phyloP scores from a whole-genome alignment of 805 yeast species.

The Teunomyces kruisii region DNA sequence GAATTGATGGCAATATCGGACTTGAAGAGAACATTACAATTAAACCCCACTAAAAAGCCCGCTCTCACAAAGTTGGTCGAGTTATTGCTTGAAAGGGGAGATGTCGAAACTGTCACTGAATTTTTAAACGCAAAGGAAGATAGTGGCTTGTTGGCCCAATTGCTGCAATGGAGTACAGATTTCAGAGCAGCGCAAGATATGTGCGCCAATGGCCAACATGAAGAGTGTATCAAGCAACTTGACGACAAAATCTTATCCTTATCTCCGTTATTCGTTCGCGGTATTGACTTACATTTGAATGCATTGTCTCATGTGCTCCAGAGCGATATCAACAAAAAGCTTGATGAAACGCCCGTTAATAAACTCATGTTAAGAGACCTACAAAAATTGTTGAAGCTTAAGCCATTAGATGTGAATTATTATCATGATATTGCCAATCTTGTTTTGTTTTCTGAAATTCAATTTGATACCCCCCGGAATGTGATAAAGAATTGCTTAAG shows the following conservation, averaged over 20 bases:
- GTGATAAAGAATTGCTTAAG: conserved; percentile 68
- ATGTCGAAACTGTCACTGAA: conserved; percentile 31
- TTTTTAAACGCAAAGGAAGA: conserved; percentile 12
- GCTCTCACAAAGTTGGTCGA: conserved; percentile 53
- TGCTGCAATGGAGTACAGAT: neutral
- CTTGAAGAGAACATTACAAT: conserved; percentile 47
- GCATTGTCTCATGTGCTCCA: conserved; percentile 12
- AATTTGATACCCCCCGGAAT: conserved; percentile 51
- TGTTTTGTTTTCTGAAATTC: conserved; percentile 49
- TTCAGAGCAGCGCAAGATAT: conserved; percentile 9
- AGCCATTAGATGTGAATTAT: conserved; percentile 20
- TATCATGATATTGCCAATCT: conserved; percentile 29
- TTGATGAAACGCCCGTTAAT: conserved; percentile 7
- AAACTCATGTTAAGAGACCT: conserved; percentile 24
- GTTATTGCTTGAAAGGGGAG: conserved; percentile 53
- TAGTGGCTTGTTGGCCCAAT: conserved; percentile 1
- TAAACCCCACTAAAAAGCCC: conserved; percentile 40
- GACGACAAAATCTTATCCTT: conserved; percentile 24
- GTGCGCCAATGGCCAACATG: conserved; percentile 15
- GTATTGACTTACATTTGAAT: conserved; percentile 32
- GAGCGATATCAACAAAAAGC: conserved; percentile 1
- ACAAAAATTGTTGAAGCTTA: conserved; percentile 24
- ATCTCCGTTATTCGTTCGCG: conserved; percentile 44
- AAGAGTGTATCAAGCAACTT: conserved; percentile 26
- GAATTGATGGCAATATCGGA: conserved; percentile 53